phyloP scores from a whole-genome alignment of 1,139 yeast species.

The Chernovozyma sophiae-reginae region DNA sequence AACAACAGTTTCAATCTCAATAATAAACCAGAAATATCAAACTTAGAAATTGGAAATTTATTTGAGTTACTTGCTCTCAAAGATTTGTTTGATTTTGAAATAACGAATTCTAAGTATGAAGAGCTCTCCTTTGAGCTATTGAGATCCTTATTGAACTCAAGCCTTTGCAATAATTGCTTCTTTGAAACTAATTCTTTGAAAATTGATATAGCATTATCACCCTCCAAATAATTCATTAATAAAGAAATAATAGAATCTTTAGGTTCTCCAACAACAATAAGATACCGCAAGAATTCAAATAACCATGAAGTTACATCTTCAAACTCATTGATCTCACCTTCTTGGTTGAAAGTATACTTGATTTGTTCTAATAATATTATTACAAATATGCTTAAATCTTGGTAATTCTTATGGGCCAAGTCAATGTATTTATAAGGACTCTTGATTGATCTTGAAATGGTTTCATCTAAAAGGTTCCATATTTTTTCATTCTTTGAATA shows the following conservation, averaged over 20 bases:
- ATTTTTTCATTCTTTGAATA: conserved; percentile 8
- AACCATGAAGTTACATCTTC: conserved; percentile 48
- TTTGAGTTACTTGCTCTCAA: conserved; percentile 13
- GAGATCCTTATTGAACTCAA: conserved; percentile 7
- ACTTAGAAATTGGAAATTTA: conserved; percentile 37
- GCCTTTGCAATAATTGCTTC: conserved; percentile 5
- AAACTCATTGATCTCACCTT: conserved; percentile 12
- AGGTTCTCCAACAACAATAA: conserved; percentile 55
- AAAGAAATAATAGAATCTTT: conserved; percentile 24
- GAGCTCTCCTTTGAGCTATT: conserved; percentile 3
- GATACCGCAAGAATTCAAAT: conserved; percentile 36
- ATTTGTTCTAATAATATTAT: conserved; percentile 73
- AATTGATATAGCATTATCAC: conserved; percentile 1
- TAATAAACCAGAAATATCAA: conserved; percentile 47
- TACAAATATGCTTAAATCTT: conserved; percentile 58
- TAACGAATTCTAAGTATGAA: conserved; percentile 20
- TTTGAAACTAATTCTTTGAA: conserved; percentile 8
- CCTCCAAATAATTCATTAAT: conserved; percentile 16
- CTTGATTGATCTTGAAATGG: conserved; percentile 62
- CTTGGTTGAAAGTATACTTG: conserved; percentile 41
- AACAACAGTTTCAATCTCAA: conserved; percentile 30
- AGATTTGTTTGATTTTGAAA: conserved; percentile 17
- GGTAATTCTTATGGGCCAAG: conserved; percentile 37
- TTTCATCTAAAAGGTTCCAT: conserved; percentile 70
- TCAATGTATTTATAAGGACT: conserved; percentile 86